phyloP scores from a whole-genome alignment of 768 basidiomycete genomes.

The Suillus americanus region DNA sequence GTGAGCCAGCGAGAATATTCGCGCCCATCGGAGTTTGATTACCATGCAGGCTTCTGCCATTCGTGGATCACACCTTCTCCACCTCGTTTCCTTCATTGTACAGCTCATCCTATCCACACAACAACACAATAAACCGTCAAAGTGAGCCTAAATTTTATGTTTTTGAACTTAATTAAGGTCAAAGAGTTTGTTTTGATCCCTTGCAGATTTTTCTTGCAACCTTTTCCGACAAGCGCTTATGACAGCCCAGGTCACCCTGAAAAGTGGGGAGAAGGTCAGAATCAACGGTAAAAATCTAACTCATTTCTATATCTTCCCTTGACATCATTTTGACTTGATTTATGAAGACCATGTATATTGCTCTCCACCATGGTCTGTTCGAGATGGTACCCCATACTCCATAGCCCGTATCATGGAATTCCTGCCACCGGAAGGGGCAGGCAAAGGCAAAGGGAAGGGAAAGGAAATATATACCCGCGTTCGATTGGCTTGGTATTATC shows the following conservation, averaged over 20 bases:
- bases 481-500: conserved; percentile 94
- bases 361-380: conserved; percentile 87
- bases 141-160: conserved; percentile 25
- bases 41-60: conserved; percentile 26
- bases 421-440: conserved; percentile 72
- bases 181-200: conserved; percentile 5
- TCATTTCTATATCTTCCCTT: conserved; percentile 15
- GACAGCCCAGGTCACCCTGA: conserved; percentile 53
- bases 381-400: conserved; percentile 94
- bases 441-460: conserved; percentile 64
- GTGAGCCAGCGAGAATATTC: conserved; percentile 23
- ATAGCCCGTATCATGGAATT: conserved; percentile 98
- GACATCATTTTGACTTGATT: conserved; percentile 30
- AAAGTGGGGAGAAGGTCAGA: conserved; percentile 83
- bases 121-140: conserved; percentile 16
- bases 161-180: not conserved
- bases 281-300: conserved; percentile 67
- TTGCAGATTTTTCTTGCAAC: conserved; percentile 28
- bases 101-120: conserved; percentile 23
- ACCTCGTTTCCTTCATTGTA: conserved; percentile 36
- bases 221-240: conserved; percentile 21
- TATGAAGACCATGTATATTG: conserved; percentile 92
- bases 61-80: conserved; percentile 32
- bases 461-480: conserved; percentile 78
- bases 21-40: conserved; percentile 39